Percentiles rank a stretch among this genome's conserved stretches.
Conservation (phyloP, 345 rosid genomes). For the Eucalyptus cloeziana region DNA sequence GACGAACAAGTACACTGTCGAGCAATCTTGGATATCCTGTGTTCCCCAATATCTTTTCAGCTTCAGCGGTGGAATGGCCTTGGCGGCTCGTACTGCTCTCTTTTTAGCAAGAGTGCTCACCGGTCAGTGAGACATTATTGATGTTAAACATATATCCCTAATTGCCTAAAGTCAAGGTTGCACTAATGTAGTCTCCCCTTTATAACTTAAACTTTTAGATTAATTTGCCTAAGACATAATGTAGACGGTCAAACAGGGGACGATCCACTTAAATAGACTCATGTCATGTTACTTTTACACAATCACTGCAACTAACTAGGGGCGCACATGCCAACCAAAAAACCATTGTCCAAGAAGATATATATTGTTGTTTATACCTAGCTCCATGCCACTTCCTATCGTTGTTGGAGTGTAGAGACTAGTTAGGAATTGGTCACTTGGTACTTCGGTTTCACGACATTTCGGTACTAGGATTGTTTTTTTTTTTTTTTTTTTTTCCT, state of each 20-base stretch:
- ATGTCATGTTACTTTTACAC: no score
- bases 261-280: background rate
- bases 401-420: background rate
- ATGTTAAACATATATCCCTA: background rate
- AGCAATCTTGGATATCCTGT: slow-evolving; percentile 23
- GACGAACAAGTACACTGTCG: slow-evolving; percentile 28
- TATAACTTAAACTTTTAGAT: background rate
- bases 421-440: background rate
- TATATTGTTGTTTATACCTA: no score
- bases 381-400: no score
- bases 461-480: background rate
- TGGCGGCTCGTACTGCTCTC: slow-evolving; percentile 38
- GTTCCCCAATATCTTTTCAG: slow-evolving; percentile 33
- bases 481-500: background rate
- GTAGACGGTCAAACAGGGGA: background rate
- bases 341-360: no score
- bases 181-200: background rate
- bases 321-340: no score
- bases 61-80: slow-evolving; percentile 29
- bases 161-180: background rate
- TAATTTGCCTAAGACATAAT: background rate
- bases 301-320: no score
- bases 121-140: slow-evolving; percentile 5
- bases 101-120: slow-evolving; percentile 15
- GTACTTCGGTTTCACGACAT: background rate